Conservation (phyloP, 1,284 basidiomycete genomes). For the Cryptococcus sp. region DNA sequence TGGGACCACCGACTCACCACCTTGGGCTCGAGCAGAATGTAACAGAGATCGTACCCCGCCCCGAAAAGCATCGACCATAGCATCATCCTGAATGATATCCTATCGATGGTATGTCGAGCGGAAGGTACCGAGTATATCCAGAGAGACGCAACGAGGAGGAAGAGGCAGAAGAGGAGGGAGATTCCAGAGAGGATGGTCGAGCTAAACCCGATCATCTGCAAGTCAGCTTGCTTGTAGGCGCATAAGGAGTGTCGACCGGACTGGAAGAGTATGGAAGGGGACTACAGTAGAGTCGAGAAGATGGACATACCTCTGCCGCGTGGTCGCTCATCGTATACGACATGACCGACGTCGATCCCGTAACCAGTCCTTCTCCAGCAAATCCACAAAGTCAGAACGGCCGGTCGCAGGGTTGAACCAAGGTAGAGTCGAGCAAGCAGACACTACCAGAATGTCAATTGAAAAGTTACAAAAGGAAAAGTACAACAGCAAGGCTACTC, state of each 20-base stretch:
- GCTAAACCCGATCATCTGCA: background rate
- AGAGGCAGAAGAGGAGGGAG: background rate
- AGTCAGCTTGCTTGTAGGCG: no score
- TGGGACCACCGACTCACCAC: constrained; percentile 9
- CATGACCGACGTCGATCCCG: no score
- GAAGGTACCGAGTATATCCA: background rate
- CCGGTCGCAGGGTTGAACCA: no score
- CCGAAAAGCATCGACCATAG: constrained; percentile 27
- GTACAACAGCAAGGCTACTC: no score
- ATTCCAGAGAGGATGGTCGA: background rate
- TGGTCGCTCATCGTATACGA: no score
- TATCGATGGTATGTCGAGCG: constrained; percentile 23
- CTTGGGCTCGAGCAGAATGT: constrained; percentile 16
- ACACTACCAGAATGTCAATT: no score
- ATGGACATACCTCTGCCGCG: no score
- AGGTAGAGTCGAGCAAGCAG: no score
- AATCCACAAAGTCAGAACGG: no score
- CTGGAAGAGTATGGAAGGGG: background rate
- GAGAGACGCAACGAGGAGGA: background rate
- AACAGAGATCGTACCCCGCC: constrained; percentile 25
- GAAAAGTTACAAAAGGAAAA: no score
- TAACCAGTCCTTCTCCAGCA: no score
- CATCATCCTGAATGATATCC: constrained; percentile 31
- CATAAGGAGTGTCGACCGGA: background rate
- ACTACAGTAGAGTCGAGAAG: no score